Percentiles rank a stretch among this genome's conserved stretches.
Conservation (phyloP, 2,329 filamentous ascomycete species). For the Huntiella decipiens region DNA sequence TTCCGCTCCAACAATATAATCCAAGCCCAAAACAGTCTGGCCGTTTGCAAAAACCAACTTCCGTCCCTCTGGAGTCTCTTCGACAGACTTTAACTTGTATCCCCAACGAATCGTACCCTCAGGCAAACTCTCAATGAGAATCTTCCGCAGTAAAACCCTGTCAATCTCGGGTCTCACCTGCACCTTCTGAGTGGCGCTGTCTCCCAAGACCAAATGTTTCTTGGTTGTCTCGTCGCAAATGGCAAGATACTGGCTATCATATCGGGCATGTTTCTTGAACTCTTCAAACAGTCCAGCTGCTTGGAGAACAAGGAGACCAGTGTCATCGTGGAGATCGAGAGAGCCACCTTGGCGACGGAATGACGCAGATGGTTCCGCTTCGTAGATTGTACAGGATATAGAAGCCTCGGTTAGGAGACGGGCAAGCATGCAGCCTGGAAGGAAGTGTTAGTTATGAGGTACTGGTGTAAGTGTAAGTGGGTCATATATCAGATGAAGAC, state of each 20-base stretch:
- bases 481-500: not conserved
- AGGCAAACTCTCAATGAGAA: slow-evolving; percentile 27
- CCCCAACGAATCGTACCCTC: slow-evolving; percentile 27
- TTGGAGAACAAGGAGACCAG: slow-evolving; percentile 31
- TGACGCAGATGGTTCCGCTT: slow-evolving; percentile 25
- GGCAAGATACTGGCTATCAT: slow-evolving; percentile 31
- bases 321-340: slow-evolving; percentile 33
- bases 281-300: slow-evolving; percentile 29
- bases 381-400: slow-evolving; percentile 30
- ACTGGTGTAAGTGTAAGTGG: too few relatives aligned
- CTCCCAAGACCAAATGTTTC: slow-evolving; percentile 12
- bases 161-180: slow-evolving; percentile 34
- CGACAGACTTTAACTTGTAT: slow-evolving; percentile 19
- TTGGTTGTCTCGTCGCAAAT: slow-evolving; percentile 20
- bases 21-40: slow-evolving; percentile 19
- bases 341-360: slow-evolving; percentile 31
- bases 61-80: slow-evolving; percentile 18
- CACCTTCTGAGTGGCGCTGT: slow-evolving; percentile 15
- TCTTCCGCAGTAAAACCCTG: slow-evolving; percentile 23
- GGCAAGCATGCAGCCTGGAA: slow-evolving; percentile 27
- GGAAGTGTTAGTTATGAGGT: too few relatives aligned
- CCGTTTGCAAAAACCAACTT: slow-evolving; percentile 22
- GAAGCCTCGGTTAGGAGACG: slow-evolving; percentile 29
- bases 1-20: slow-evolving; percentile 21
- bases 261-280: slow-evolving; percentile 30